Evolutionary conservation across 495 filamentous ascomycete genomes (phyloP), one percentile per base, ranked within the genome.

Genomic region (Aspergillus taichungensis): DNA sequence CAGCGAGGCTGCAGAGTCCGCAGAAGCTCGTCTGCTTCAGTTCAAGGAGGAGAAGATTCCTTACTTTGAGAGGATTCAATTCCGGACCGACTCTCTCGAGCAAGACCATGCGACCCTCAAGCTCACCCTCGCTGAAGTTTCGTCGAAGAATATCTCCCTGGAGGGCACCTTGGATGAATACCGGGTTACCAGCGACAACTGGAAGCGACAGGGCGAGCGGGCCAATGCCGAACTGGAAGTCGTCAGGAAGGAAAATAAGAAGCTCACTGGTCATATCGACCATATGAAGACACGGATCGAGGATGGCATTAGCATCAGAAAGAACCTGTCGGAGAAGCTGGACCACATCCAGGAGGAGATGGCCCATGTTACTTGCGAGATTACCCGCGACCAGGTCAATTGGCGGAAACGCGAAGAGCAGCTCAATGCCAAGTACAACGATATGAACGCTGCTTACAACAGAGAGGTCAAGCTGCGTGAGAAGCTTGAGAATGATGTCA

Each of bases 321-420:
- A 89, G 52, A 76, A 71, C 53, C 83, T 94, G 68, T 79, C 85
- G 50, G 72, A 74, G 55, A 91, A 89, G 59, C 83, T 95, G 55
- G 78, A 88, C 52, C 75, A 73, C 42, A 66, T 97, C 38, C 88
- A 95, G 66, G 76, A 84, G 51, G 86, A 95, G 44, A 87, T 97
- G 83, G 76, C 79, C 8, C 71, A 66, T 41, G 80, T 85, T n/a
- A 81, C 83, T 43, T 73, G 75, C 35, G 83, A 94, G 42, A 79
- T 95, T 43, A 78, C 80, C 11, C 76, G 82, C 45, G 88, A 95
- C 57, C 87, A 88, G 55, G 77, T 82, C n/a, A 69, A 74, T 14
- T 87, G 81, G 68, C 71, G 74, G 37, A 80, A 81, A 64, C 82
- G 77, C 51, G 83, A 91, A 54, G 79, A 90, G 53, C 77, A 83